Evolutionary conservation across 805 yeast species (phyloP).

Genomic region (Komagataella pseudopastoris): DNA sequence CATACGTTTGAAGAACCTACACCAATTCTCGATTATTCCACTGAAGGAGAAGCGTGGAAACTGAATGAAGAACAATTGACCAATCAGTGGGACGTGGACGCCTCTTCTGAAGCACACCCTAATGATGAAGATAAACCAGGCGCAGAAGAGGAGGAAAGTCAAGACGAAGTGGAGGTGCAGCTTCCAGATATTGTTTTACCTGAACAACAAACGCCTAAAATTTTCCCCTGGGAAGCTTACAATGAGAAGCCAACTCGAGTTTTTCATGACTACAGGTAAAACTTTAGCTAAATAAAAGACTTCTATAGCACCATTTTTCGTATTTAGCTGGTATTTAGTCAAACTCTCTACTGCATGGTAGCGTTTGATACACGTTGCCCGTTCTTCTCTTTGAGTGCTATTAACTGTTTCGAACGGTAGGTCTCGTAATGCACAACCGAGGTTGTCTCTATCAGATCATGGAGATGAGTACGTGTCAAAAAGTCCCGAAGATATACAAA

Average conservation of each 20-base stretch:
- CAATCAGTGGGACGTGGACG: slow-evolving; percentile 10
- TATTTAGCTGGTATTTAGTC: not conserved
- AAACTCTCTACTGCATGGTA: not conserved
- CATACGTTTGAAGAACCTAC: not conserved
- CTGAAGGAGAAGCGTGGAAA: slow-evolving; percentile 19
- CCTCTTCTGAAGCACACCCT: slow-evolving; percentile 1
- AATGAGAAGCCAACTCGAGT: not conserved
- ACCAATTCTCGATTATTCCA: slow-evolving; percentile 2
- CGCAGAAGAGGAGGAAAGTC: slow-evolving; percentile 1
- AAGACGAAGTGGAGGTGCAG: not conserved
- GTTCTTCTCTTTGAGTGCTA: slow-evolving; percentile 77
- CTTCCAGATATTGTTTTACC: slow-evolving; percentile 4
- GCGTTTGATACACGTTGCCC: slow-evolving; percentile 20
- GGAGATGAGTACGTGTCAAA: slow-evolving; percentile 88
- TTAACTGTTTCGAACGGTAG: slow-evolving; percentile 86
- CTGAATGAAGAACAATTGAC: slow-evolving; percentile 11
- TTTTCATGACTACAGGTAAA: not conserved
- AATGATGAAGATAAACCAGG: not conserved
- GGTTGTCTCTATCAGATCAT: slow-evolving; percentile 91
- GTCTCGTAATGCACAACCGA: slow-evolving; percentile 79
- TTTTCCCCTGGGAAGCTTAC: slow-evolving; percentile 21
- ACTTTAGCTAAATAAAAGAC: not conserved
- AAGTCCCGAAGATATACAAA: slow-evolving; percentile 90
- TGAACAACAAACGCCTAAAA: slow-evolving; percentile 15
- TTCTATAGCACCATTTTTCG: not conserved